Conservation (phyloP, 2,329 filamentous ascomycete genomes). For the Cladosporium cucumerinum region DNA sequence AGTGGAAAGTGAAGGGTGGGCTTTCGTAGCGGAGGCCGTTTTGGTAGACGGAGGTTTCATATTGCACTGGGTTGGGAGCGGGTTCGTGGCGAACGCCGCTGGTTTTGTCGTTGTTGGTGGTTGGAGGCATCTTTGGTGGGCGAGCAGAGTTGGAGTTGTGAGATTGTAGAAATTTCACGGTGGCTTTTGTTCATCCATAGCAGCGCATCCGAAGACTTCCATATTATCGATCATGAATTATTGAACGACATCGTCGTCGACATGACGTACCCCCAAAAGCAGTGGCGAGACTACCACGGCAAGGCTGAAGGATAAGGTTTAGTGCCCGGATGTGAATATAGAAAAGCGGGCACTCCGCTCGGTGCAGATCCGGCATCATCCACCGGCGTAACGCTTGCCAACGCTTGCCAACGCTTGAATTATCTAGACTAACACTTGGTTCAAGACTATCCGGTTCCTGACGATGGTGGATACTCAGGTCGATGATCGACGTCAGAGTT, state of each 20-base stretch:
- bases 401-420: too few species aligned
- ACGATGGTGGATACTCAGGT: neutral
- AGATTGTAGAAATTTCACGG: neutral
- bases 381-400: too few species aligned
- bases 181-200: neutral
- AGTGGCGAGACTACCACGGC: neutral
- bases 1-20: slow-evolving; percentile 35
- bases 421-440: neutral
- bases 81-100: neutral
- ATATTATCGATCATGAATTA: neutral
- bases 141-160: neutral
- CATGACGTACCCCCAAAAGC: neutral
- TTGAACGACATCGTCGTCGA: neutral
- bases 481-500: slow-evolving; percentile 1
- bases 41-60: slow-evolving; percentile 34
- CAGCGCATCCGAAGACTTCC: neutral
- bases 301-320: neutral
- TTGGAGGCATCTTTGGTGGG: neutral
- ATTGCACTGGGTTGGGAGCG: slow-evolving; percentile 21
- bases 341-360: neutral
- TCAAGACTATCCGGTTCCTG: neutral
- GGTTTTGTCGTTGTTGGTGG: neutral
- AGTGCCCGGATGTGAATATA: neutral
- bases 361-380: slow-evolving; percentile 7
- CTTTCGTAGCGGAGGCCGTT: slow-evolving; percentile 34